A percentile compares a stretch with the other conserved stretches of the same genome.
Evolutionary conservation across 2,329 filamentous ascomycete genomes (phyloP).

Genomic region (Decorospora gaudefroyi): DNA sequence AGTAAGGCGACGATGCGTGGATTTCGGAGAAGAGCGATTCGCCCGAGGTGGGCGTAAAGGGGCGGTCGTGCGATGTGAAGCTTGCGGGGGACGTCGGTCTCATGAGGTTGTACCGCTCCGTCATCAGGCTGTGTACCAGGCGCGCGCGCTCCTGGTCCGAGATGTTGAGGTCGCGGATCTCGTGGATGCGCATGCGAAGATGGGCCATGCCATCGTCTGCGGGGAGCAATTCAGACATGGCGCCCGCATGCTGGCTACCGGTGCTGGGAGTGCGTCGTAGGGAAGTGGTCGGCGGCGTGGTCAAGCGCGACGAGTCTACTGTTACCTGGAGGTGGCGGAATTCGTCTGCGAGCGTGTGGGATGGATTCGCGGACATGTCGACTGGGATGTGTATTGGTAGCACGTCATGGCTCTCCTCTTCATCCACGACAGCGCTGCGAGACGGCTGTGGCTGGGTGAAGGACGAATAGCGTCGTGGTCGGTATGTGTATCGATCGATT

Average conservation of each 20-base stretch:
- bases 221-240: constrained; percentile 49
- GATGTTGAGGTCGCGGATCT: constrained; percentile 51
- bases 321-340: constrained; percentile 33
- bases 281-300: constrained; percentile 29
- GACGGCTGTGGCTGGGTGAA: constrained; percentile 31
- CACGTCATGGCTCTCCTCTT: constrained; percentile 30
- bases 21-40: constrained; percentile 43
- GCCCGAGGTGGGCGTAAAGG: constrained; percentile 45
- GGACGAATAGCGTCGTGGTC: constrained; percentile 30
- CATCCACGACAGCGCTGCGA: constrained; percentile 31
- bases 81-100: constrained; percentile 47
- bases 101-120: constrained; percentile 51
- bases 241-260: constrained; percentile 29
- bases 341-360: constrained; percentile 34
- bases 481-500: constrained; percentile 22
- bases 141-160: constrained; percentile 56
- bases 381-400: constrained; percentile 32
- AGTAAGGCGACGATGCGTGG: constrained; percentile 43
- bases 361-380: constrained; percentile 43
- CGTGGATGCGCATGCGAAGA: constrained; percentile 54
- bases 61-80: constrained; percentile 47
- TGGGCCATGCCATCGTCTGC: constrained; percentile 57
- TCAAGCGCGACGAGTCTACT: constrained; percentile 30
- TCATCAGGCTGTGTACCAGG: constrained; percentile 57
- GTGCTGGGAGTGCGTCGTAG: constrained; percentile 14